Evolutionary conservation across 352 stramenopile species (phyloP), one percentile per base, ranked within the genome.

Genomic region (Globisporangium acanthophoron): DNA sequence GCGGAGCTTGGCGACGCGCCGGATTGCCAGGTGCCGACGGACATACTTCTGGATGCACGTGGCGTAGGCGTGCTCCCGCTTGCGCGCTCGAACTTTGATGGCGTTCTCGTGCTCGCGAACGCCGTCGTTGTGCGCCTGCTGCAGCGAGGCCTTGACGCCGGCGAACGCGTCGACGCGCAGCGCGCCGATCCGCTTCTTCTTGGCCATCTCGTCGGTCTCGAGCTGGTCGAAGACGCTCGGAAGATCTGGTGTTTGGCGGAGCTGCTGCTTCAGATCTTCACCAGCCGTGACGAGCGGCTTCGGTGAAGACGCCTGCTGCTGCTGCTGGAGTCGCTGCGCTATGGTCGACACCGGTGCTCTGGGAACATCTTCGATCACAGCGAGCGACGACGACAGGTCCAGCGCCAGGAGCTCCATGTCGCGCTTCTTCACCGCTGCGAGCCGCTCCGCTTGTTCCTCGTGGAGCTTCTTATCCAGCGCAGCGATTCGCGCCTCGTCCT

Each of bases 141-240:
- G 57, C 61, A 92, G 74, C 15, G 74, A 72, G 11, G 66, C 64
- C 47, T 78, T 73, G 15, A 90, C 58, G 8, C 65, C 48, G 9
- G 71, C 60, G 20, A 80, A 90, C 27, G 79, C 71, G 24, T 88
- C 72, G 18, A 83, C 58, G 3, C 57, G 61, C 44, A 90, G 51
- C 3, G 47, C 39, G 0, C 81, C 81, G 9, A 81, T 49, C 4
- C 62, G 67, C 54, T 76, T 80, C 4, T 62, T 70, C 4, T 62
- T 70, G 15, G 64, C 56, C 52, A 76, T 71, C 35, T 90, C 81
- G 60, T 88, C 81, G 8, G 74, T 80, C 56, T 93, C 82, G 27
- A 95, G 78, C 41, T 90, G 66, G 41, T 87, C 80, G 45, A 94
- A 91, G 48, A 96, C 49, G 44, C 80, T 92, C 13, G 81, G 76